These are phyloP conservation scores for Vaccinium vitisidaea DNA, from an alignment of 148 eudicot genomes.

Conservation along the genomic window DNA sequence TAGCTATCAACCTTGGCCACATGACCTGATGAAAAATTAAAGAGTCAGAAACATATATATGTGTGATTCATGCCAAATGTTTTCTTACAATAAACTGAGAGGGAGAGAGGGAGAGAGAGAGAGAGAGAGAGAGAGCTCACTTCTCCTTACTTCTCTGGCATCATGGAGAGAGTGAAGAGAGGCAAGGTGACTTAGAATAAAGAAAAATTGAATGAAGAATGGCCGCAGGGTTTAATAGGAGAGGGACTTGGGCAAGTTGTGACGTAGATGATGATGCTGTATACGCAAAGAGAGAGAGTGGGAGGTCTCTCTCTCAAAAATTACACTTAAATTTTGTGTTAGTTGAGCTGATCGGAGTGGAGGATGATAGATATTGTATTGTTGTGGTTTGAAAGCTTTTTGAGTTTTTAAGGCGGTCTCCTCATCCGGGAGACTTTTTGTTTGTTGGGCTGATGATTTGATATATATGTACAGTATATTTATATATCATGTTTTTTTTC, in stretches of 20 bases:
- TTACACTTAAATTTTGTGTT: not conserved
- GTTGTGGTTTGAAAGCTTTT: not conserved
- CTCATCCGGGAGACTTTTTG: not conserved
- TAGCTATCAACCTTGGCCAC: slow-evolving; percentile 38
- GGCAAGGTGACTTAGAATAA: slow-evolving; percentile 2
- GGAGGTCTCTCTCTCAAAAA: not conserved
- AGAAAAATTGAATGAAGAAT: slow-evolving; percentile 4
- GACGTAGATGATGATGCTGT: slow-evolving; percentile 20
- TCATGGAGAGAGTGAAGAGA: slow-evolving; percentile 14
- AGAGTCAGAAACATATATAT: not conserved
- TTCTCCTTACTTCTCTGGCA: slow-evolving; percentile 20
- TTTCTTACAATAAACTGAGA: not conserved
- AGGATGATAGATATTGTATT: not conserved
- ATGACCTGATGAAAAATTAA: slow-evolving; percentile 18
- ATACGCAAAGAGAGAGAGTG: not conserved
- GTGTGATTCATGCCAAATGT: no score
- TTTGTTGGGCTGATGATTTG: not conserved
- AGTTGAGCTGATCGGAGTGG: slow-evolving; percentile 12
- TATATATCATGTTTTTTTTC: not conserved
- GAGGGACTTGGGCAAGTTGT: slow-evolving; percentile 8
- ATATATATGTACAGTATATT: not conserved
- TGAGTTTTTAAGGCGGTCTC: not conserved
- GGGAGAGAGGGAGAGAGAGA: slow-evolving; percentile 8
- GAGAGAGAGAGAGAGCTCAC: slow-evolving; percentile 10
- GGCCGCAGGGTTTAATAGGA: slow-evolving; percentile 9